Percentiles rank a stretch among this genome's conserved stretches.
These are phyloP conservation scores for Coemansia sp. DNA, from an alignment of 192 early-diverging fungal species.

Conservation along the genomic window DNA sequence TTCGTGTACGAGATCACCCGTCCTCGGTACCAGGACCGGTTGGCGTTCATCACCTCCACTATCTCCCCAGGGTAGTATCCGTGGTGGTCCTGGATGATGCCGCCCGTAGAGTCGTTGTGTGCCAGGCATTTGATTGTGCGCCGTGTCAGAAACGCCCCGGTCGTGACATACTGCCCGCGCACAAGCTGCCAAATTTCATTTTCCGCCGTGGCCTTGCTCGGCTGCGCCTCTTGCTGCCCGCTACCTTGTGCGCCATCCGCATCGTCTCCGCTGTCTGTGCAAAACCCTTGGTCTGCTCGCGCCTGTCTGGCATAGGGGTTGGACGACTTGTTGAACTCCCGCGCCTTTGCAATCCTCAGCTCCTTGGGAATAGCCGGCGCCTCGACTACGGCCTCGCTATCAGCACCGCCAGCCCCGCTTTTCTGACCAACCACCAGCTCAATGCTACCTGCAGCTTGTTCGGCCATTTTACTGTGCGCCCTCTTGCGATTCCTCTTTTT, in stretches of 20 bases:
- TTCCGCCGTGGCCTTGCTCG: not conserved
- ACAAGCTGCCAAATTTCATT: constrained; percentile 35
- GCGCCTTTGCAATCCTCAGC: constrained; percentile 26
- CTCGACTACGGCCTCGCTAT: no score
- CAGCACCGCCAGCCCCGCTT: no score
- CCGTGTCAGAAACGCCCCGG: constrained; percentile 45
- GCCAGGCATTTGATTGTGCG: constrained; percentile 42
- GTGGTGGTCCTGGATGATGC: constrained; percentile 48
- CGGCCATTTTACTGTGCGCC: no score
- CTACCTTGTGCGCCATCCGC: not conserved
- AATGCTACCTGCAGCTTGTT: not conserved
- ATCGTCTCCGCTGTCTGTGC: not conserved
- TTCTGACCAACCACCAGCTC: not conserved
- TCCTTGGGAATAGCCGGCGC: constrained; percentile 27
- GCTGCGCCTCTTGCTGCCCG: not conserved
- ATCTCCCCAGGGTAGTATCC: constrained; percentile 46
- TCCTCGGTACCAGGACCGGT: constrained; percentile 43
- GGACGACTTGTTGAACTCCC: constrained; percentile 4
- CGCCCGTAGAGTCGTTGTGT: constrained; percentile 40
- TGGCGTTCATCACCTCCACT: constrained; percentile 46
- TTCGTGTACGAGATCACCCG: constrained; percentile 39
- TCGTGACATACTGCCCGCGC: constrained; percentile 41
- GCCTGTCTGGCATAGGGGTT: constrained; percentile 38
- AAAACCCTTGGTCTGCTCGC: constrained; percentile 5
- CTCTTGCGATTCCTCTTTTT: constrained; percentile 13